These are phyloP conservation scores for Fagopyrum tataricum DNA, from an alignment of 148 eudicot species.

Conservation along the genomic window DNA sequence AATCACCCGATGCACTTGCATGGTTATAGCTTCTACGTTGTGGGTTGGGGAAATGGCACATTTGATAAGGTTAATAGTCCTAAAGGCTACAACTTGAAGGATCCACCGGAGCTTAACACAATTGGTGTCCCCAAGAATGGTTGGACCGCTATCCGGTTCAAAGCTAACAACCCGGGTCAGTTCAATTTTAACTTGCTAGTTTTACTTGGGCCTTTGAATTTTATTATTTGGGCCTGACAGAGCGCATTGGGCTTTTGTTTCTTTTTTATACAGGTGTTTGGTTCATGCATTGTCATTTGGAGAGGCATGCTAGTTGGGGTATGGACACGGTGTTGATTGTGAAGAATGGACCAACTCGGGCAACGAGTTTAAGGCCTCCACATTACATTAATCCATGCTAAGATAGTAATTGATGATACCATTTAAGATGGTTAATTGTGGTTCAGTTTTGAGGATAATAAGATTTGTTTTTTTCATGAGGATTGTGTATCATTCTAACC, in stretches of 20 bases:
- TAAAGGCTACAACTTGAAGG: conserved; percentile 7
- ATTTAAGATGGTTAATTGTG: no score
- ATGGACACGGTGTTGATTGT: conserved; percentile 13
- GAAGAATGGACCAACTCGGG: conserved; percentile 8
- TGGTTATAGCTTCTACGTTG: conserved; percentile 10
- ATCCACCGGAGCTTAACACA: conserved; percentile 11
- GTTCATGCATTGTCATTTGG: conserved; percentile 18
- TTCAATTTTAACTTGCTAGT: no score
- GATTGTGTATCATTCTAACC: no score
- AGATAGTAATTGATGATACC: no score
- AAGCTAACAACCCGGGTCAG: conserved; percentile 13
- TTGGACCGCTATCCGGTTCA: conserved; percentile 11
- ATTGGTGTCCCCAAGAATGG: not conserved
- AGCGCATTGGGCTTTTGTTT: not conserved
- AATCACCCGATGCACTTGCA: conserved; percentile 14
- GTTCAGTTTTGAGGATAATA: no score
- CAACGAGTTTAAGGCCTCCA: conserved; percentile 11
- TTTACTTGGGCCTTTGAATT: no score
- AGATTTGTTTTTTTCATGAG: no score
- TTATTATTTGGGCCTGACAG: no score
- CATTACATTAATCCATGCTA: conserved; percentile 11
- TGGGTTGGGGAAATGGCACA: not conserved
- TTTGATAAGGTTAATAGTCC: not conserved
- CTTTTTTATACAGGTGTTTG: conserved; percentile 10
- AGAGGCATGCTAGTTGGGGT: conserved; percentile 12